phyloP scores from a whole-genome alignment of 2,329 filamentous ascomycete species.

The Coleophoma crateriformis region DNA sequence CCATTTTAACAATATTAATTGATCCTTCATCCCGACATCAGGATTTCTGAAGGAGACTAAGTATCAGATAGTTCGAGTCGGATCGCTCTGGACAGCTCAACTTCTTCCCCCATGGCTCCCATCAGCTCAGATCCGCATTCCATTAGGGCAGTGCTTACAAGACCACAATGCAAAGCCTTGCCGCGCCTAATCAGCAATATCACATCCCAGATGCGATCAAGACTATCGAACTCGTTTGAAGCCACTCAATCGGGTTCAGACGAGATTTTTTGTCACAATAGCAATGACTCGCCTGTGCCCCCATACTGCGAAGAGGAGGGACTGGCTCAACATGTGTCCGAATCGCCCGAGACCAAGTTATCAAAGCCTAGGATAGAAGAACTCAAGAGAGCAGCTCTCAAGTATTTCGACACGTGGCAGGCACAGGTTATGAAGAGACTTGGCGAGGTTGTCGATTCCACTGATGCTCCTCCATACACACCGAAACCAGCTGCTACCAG shows the following conservation, averaged over 20 bases:
- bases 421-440: constrained; percentile 64
- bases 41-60: too few relatives aligned
- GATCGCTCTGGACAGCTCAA: too few relatives aligned
- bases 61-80: too few relatives aligned
- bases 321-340: constrained; percentile 10
- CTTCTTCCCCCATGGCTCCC: background rate
- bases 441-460: constrained; percentile 56
- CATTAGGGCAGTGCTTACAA: constrained; percentile 42
- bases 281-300: background rate
- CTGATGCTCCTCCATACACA: constrained; percentile 28
- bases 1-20: too few relatives aligned
- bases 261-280: constrained; percentile 1
- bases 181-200: constrained; percentile 46
- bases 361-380: constrained; percentile 17
- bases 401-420: constrained; percentile 74
- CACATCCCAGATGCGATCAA: constrained; percentile 46
- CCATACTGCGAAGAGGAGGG: constrained; percentile 1
- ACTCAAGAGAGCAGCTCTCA: constrained; percentile 52
- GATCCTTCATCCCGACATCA: too few relatives aligned
- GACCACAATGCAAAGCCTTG: constrained; percentile 39
- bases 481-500: constrained; percentile 10
- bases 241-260: constrained; percentile 2
- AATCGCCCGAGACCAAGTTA: constrained; percentile 14
- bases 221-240: constrained; percentile 36
- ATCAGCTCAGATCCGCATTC: background rate